These are phyloP conservation scores for Linnemannia zychae DNA, from an alignment of 192 early-diverging fungal genomes.

Conservation along the genomic window DNA sequence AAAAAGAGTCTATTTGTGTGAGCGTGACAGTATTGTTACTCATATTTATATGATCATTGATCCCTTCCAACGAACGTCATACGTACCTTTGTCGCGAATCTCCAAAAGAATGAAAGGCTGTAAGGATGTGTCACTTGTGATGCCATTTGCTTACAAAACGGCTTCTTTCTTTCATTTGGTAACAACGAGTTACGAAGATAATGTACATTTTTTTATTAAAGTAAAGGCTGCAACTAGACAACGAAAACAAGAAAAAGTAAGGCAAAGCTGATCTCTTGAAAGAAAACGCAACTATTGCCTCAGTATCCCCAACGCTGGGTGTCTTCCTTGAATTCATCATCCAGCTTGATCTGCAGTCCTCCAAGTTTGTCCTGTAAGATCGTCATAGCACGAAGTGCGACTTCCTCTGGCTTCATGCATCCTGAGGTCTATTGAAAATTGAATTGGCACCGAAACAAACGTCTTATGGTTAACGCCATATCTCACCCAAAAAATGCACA, in stretches of 20 bases:
- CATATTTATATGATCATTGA: too few relatives aligned
- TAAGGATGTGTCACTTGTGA: too few relatives aligned
- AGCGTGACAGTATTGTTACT: too few relatives aligned
- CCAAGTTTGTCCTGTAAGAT: constrained; percentile 82
- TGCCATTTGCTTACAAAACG: not conserved
- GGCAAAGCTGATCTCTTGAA: not conserved
- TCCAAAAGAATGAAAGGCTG: too few relatives aligned
- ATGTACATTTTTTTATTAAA: constrained; percentile 29
- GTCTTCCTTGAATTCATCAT: constrained; percentile 53
- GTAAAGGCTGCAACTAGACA: not conserved
- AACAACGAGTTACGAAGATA: not conserved
- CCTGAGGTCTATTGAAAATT: constrained; percentile 71
- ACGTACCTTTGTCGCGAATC: too few relatives aligned
- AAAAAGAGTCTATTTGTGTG: not conserved
- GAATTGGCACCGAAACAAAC: not conserved
- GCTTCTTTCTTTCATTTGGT: not conserved
- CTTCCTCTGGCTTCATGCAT: constrained; percentile 78
- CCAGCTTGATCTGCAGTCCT: constrained; percentile 70
- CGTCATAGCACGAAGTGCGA: constrained; percentile 76
- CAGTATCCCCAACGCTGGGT: constrained; percentile 55
- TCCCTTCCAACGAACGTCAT: too few relatives aligned
- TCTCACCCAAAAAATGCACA: not conserved
- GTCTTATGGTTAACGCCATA: not conserved
- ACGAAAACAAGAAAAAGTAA: not conserved
- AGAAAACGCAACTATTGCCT: not conserved